Evolutionary conservation across 2,329 filamentous ascomycete genomes (phyloP).

Genomic region (Hypoxylon sp.): DNA sequence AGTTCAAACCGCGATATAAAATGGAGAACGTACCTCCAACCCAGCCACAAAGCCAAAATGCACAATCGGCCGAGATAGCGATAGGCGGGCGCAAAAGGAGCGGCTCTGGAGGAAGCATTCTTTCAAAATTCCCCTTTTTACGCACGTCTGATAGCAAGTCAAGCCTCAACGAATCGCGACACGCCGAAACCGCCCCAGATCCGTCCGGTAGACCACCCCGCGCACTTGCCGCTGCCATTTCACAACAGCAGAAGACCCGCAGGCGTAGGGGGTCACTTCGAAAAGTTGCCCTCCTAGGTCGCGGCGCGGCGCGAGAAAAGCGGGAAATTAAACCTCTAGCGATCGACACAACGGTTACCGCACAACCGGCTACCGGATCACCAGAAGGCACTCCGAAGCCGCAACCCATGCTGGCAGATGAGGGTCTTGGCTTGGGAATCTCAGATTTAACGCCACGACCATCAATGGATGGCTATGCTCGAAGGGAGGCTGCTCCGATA

Average conservation of each 20-base stretch:
- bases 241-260: constrained; percentile 69
- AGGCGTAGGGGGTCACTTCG: constrained; percentile 87
- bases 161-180: constrained; percentile 50
- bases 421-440: constrained; percentile 64
- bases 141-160: constrained; percentile 59
- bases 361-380: constrained; percentile 44
- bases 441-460: constrained; percentile 63
- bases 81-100: constrained; percentile 64
- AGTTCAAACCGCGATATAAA: constrained; percentile 38
- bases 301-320: constrained; percentile 74
- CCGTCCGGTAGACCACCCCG: constrained; percentile 49
- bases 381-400: constrained; percentile 44
- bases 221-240: constrained; percentile 54
- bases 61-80: constrained; percentile 44
- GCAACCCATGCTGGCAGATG: constrained; percentile 41
- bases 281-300: constrained; percentile 87
- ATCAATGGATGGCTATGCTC: constrained; percentile 63
- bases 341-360: constrained; percentile 56
- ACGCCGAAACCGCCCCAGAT: constrained; percentile 46
- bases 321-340: constrained; percentile 66
- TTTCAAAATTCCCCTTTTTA: constrained; percentile 80
- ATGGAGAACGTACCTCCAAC: constrained; percentile 53
- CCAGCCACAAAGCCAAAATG: constrained; percentile 51
- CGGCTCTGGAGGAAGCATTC: constrained; percentile 72
- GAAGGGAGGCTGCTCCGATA: constrained; percentile 47